A percentile compares a stretch with the other conserved stretches of the same genome.
Conservation (phyloP, 1,139 yeast species). For the Protomyces pachydermus region DNA sequence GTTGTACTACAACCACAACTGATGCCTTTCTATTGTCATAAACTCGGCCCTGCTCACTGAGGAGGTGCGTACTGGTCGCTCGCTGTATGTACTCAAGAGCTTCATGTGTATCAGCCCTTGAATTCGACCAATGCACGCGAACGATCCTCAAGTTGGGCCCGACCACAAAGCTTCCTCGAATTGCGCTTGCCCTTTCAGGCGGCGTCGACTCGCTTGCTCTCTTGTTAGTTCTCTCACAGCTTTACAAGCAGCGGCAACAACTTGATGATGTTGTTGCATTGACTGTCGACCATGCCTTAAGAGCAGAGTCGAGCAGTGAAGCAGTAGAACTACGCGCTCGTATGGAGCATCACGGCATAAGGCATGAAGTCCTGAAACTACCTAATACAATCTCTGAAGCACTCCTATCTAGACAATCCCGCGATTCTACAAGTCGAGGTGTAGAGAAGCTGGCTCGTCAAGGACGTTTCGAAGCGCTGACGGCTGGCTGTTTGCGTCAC, state of each 20-base stretch:
- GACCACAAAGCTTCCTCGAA: not conserved
- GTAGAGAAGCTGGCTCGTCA: slow-evolving; percentile 58
- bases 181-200: slow-evolving; percentile 57
- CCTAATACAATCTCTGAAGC: not conserved
- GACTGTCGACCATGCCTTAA: slow-evolving; percentile 56
- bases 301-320: slow-evolving; percentile 49
- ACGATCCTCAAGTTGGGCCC: too few species aligned
- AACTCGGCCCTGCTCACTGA: too few species aligned
- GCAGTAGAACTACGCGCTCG: slow-evolving; percentile 42
- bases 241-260: slow-evolving; percentile 33
- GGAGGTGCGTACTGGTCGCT: too few species aligned
- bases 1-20: too few species aligned
- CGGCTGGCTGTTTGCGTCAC: slow-evolving; percentile 40
- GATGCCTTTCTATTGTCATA: too few species aligned
- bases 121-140: too few species aligned
- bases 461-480: slow-evolving; percentile 49
- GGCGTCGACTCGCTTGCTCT: slow-evolving; percentile 79
- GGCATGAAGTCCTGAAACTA: slow-evolving; percentile 21
- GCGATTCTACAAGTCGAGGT: slow-evolving; percentile 33
- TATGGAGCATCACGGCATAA: not conserved
- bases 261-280: slow-evolving; percentile 42
- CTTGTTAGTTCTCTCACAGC: slow-evolving; percentile 42
- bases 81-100: too few species aligned
- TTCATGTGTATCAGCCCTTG: too few species aligned
- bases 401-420: slow-evolving; percentile 30